Evolutionary conservation across 495 filamentous ascomycete genomes (phyloP).

Genomic region (Aspergillus egyptiacus): DNA sequence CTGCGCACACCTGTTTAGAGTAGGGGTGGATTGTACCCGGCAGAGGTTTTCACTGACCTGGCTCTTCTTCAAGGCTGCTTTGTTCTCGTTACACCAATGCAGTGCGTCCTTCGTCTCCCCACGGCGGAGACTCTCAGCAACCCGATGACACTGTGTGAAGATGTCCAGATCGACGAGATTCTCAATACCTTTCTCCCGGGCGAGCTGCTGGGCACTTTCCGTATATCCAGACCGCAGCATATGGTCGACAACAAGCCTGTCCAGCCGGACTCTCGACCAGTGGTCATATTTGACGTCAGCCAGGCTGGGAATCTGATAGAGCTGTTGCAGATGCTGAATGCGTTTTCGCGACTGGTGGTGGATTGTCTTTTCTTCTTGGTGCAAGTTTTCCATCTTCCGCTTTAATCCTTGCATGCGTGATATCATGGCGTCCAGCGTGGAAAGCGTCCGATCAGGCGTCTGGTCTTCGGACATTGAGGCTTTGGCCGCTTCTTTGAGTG

Average conservation of each 20-base stretch:
- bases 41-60: conserved; percentile 47
- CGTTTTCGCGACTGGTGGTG: conserved; percentile 69
- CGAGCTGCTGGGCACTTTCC: conserved; percentile 68
- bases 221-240: conserved; percentile 77
- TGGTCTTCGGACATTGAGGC: conserved; percentile 55
- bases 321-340: conserved; percentile 69
- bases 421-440: conserved; percentile 78
- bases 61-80: conserved; percentile 76
- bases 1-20: conserved; percentile 42
- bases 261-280: conserved; percentile 76
- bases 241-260: conserved; percentile 85
- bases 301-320: conserved; percentile 73
- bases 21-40: background rate
- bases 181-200: conserved; percentile 62
- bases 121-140: conserved; percentile 62
- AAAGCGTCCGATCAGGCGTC: conserved; percentile 62
- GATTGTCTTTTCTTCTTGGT: conserved; percentile 70
- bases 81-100: conserved; percentile 88
- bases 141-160: conserved; percentile 73
- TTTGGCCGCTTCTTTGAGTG: conserved; percentile 64
- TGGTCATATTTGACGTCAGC: conserved; percentile 90
- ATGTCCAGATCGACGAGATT: conserved; percentile 85
- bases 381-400: conserved; percentile 70
- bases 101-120: conserved; percentile 74
- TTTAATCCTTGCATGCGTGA: conserved; percentile 76